Base-by-base conservation (phyloP, 2,329 filamentous ascomycete genomes). In the Albophoma yamanashiensis region DNA sequence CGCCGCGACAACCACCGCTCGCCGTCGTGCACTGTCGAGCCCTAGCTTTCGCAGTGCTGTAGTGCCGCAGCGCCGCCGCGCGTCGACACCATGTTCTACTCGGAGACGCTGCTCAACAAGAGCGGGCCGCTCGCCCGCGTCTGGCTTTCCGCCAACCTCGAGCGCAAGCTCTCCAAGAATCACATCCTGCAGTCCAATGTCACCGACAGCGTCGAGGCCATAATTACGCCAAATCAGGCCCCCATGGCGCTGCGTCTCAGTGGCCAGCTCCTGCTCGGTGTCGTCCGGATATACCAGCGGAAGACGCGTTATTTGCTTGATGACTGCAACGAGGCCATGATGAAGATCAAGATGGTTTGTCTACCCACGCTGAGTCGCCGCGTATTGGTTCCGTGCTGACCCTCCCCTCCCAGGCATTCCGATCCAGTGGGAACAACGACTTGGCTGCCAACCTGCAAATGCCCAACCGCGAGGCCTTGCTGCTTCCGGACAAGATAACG, bases 141-240 rank as follows among this genome's bases (percentile, higher is more conserved):
- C 78, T 99, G 94, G 94, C 85, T 97, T 63, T 96, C 94, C 39
- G 92, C 94, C 79, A 99, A 97, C 76, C 82, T 97, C 65, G 94
- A 97, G 83, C 92, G 93, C 81, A 99, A 97, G 79, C 86, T 99
- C 62, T 96, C 92, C 67, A 99, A 99, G 78, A 92, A 91, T 64
- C 92, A 97, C 70, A 94, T 97, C 66, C 75, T 99, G 64, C 91
- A 96, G 72, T 93, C 92, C 62, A 95, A 96, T 77, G 89, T 99
- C 67, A 89, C 93, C 69, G 91, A 92, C 77, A 96, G 92, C 75
- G 92, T 99, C 65, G 89, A 91, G 74, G 91, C 92, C 67, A 99
- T 99, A 74, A 94, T 97, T 66, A 91, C 90, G 61, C 91, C 91
- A 56, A 90, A 89, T 65, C 91, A 96, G 76, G 94, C 93, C 50